Percentiles rank a stretch among this genome's conserved stretches.
These are phyloP conservation scores for Penicillium egyptiacum DNA, from an alignment of 495 filamentous ascomycete genomes.

Conservation along the genomic window DNA sequence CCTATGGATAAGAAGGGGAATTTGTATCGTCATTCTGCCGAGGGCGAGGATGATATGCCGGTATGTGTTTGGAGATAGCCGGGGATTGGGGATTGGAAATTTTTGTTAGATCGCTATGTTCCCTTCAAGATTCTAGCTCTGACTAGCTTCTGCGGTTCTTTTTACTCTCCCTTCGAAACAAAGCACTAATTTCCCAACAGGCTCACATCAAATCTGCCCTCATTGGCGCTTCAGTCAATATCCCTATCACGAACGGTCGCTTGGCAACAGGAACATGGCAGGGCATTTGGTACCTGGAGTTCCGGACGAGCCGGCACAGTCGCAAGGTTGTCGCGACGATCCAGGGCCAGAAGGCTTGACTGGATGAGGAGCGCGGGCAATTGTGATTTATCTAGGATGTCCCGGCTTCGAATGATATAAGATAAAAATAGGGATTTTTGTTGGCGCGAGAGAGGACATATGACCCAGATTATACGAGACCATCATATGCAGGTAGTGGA, in stretches of 20 bases:
- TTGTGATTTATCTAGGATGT: conserved; percentile 19
- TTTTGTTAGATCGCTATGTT: background rate
- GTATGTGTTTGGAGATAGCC: conserved; percentile 37
- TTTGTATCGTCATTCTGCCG: conserved; percentile 84
- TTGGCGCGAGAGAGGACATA: conserved; percentile 3
- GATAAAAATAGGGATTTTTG: background rate
- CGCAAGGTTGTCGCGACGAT: conserved; percentile 89
- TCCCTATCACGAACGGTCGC: conserved; percentile 85
- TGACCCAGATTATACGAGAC: conserved; percentile 12
- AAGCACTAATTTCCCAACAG: conserved; percentile 29
- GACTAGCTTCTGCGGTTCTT: background rate
- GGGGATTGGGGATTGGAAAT: background rate
- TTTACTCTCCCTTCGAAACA: conserved; percentile 12
- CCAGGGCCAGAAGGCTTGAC: conserved; percentile 79
- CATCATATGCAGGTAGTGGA: conserved; percentile 23
- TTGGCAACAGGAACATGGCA: conserved; percentile 70
- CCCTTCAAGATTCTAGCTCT: background rate
- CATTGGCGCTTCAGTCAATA: conserved; percentile 81
- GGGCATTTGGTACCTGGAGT: conserved; percentile 95
- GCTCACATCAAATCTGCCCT: conserved; percentile 92
- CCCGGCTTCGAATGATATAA: conserved; percentile 3
- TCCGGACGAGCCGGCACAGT: conserved; percentile 70
- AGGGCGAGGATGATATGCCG: conserved; percentile 91
- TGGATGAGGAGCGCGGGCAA: conserved; percentile 18
- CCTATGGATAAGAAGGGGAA: conserved; percentile 70